Evolutionary conservation across 140 eudicot genomes (phyloP).

Genomic region (Oenanthe javanica): DNA sequence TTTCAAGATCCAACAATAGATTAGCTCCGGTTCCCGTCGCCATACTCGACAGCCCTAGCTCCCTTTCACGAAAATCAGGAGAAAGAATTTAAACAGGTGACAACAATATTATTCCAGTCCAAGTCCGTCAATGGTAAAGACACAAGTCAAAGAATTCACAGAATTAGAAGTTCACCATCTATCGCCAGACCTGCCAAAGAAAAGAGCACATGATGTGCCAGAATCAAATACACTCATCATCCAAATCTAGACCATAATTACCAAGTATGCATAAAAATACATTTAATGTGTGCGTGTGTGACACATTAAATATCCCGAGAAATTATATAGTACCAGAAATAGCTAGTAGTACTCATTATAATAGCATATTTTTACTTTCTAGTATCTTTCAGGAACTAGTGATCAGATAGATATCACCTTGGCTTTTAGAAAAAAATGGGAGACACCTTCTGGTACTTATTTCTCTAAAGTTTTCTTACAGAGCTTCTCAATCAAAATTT

Average conservation of each 20-base stretch:
- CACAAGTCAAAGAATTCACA: slow-evolving; percentile 28
- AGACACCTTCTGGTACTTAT: background rate
- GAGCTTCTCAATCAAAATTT: background rate
- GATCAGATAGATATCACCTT: background rate
- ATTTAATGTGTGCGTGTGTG: too few species aligned
- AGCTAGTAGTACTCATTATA: background rate
- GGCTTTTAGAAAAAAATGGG: background rate
- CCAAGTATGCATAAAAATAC: too few species aligned
- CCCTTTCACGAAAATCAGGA: slow-evolving; percentile 25
- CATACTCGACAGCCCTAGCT: slow-evolving; percentile 14
- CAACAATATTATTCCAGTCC: slow-evolving; percentile 27
- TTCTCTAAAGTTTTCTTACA: background rate
- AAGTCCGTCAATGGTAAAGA: slow-evolving; percentile 11
- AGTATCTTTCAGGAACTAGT: too few species aligned
- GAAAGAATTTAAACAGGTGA: slow-evolving; percentile 19
- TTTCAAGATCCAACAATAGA: slow-evolving; percentile 21
- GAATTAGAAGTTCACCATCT: slow-evolving; percentile 56
- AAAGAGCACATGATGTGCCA: background rate
- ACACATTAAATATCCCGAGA: background rate
- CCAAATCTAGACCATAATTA: background rate
- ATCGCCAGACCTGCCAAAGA: slow-evolving; percentile 63
- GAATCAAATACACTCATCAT: background rate
- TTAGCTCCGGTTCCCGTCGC: slow-evolving; percentile 18
- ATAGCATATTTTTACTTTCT: background rate
- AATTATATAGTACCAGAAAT: background rate